Base-by-base conservation (phyloP, 1,139 yeast genomes). In the Zygoascus meyerae region DNA sequence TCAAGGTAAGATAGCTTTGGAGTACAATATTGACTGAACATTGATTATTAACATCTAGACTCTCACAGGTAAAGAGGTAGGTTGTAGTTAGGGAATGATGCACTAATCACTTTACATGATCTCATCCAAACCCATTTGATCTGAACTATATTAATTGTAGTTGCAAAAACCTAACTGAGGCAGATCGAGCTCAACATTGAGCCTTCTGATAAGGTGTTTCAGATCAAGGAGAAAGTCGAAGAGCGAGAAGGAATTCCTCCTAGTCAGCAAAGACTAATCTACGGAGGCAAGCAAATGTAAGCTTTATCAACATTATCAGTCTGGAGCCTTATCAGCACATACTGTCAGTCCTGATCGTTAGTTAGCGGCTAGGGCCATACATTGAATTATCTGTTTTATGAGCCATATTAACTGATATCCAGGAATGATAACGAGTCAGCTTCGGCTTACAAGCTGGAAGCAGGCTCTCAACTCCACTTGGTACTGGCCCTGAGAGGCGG, bases 181-280 rank as follows among this genome's bases (percentile, higher is more conserved):
- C n/a, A 79, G 78, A 86, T 86, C 62, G 80, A 86, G 51, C 80
- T 87, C 49, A 90, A 84, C 56, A 79, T 87, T 44, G 92, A 85
- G 58, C 81, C 87, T 43, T 65, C 77, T 8, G 95, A 87, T 61
- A 79, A 75, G 62, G 79, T 90, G 52, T 78, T 82, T 55, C 79
- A 86, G 46, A 81, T 92, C 69, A 92, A 92, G 68, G 97, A 92
- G 65, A 78, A 86, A 66, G 81, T 92, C 72, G 97, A 92, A 66
- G 97, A 92, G 62, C 86, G 89, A 62, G 98, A 92, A 65, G 98
- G 98, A 3, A 92, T 92, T 50, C 97, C 97, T 3, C 97, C 98
- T 16, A 81, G 87, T 30, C 98, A 92, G 67, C 98, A 92, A 66
- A 77, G 96, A 57, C 77, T 92, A 55, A 84, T 92, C 61, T 89